Evolutionary conservation across 805 yeast species (phyloP).

Genomic region (Maudiozyma pseudohumilis): DNA sequence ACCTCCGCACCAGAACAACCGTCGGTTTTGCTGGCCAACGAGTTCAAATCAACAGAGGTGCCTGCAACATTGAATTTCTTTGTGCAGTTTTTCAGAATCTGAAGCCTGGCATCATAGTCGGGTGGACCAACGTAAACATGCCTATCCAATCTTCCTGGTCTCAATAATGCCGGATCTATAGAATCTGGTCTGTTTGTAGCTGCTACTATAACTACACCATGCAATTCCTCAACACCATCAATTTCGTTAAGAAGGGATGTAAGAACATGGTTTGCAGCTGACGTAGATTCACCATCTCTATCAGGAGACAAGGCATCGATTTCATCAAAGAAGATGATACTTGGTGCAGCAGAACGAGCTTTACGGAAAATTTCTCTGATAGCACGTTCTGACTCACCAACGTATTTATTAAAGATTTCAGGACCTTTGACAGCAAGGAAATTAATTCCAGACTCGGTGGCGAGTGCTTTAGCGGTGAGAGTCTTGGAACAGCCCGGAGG

Average conservation of each 20-base stretch:
- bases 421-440: conserved; percentile 96
- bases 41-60: conserved; percentile 39
- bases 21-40: conserved; percentile 55
- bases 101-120: conserved; percentile 65
- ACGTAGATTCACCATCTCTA: conserved; percentile 52
- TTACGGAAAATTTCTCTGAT: conserved; percentile 88
- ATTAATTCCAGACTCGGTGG: conserved; percentile 90
- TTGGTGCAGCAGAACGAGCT: conserved; percentile 92
- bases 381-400: conserved; percentile 90
- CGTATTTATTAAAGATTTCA: conserved; percentile 87
- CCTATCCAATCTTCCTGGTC: conserved; percentile 94
- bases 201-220: conserved; percentile 88
- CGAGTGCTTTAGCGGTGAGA: conserved; percentile 86
- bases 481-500: conserved; percentile 99
- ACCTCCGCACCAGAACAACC: conserved; percentile 98
- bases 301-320: conserved; percentile 86
- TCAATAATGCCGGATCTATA: conserved; percentile 81
- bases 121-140: conserved; percentile 93
- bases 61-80: conserved; percentile 46
- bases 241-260: conserved; percentile 89
- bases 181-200: conserved; percentile 95
- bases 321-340: conserved; percentile 91
- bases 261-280: conserved; percentile 74
- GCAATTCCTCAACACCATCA: conserved; percentile 93
- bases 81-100: conserved; percentile 65